Evolutionary conservation across 73 alveolate genomes (phyloP), one percentile per base, ranked within the genome.

Genomic region (Paramecium tetraurelia): DNA sequence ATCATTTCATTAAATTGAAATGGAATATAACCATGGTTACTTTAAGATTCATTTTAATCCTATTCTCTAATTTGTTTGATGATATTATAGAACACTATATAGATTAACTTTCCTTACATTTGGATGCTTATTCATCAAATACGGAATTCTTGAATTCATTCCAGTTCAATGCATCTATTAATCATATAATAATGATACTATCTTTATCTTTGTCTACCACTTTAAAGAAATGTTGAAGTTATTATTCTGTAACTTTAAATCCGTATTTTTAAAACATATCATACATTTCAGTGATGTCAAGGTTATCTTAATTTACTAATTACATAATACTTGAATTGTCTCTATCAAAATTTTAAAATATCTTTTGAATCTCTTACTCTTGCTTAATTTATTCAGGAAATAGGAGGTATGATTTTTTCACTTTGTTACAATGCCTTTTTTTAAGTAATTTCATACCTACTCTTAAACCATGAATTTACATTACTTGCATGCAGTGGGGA

Each of bases 231-330:
- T 63, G 24, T 63, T 11, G 24, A 31, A 63, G 46, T 33, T 63
- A 63, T 63, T 63, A 40, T 63, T 63, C 84, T 22, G 84, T 31
- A 33, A 63, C 20, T 12, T 63, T 63, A 33, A 63, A 63, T 63
- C 84, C 84, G 24, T 63, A 63, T n/a, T 63, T 63, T 63, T 63
- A 63, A 63, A 63, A 63, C 84, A 63, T 27, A 31, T 63, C 84
- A 63, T 31, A 63, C 84, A 63, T 63, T 63, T 63, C 84, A 31
- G 1, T 14, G 31, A 63, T 63, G 46, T 63, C 84, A 63, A 63
- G 50, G 27, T 63, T 63, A 1, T 63, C 84, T 63, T 63, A 2
- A 9, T 12, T 7, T 31, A 31, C 12, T 63, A 24, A 33, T 63
- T 31, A 9, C 21, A 12, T n/a, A 27, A 63, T 63, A 63, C 84